These are phyloP conservation scores for Boletus sp. DNA, from an alignment of 768 basidiomycete genomes.

Conservation along the genomic window DNA sequence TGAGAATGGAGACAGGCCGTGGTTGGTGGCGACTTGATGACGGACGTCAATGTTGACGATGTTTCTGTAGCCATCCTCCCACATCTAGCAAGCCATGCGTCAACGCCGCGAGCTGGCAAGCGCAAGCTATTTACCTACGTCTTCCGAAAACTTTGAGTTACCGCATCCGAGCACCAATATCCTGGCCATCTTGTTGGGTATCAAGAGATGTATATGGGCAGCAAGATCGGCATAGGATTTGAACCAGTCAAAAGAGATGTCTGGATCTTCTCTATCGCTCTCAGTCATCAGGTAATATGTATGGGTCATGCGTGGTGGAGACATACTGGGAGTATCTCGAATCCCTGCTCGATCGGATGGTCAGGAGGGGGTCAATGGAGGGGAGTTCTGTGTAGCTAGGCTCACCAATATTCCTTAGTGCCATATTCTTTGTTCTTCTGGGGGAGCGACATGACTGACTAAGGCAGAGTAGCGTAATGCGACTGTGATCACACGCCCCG, in stretches of 20 bases:
- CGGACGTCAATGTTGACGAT: constrained; percentile 75
- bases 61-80: constrained; percentile 78
- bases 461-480: constrained; percentile 1
- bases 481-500: constrained; percentile 12
- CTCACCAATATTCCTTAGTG: constrained; percentile 67
- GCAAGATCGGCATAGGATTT: constrained; percentile 77
- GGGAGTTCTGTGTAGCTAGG: background rate
- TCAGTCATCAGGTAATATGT: constrained; percentile 5
- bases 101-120: background rate
- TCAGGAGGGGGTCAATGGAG: background rate
- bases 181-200: constrained; percentile 56
- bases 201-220: constrained; percentile 51
- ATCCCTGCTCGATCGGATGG: constrained; percentile 46
- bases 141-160: constrained; percentile 76
- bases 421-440: constrained; percentile 67
- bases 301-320: background rate
- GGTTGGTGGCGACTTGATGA: constrained; percentile 16
- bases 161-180: constrained; percentile 85
- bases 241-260: constrained; percentile 81
- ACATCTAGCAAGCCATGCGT: constrained; percentile 57
- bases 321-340: constrained; percentile 64
- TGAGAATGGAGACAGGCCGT: background rate
- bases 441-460: constrained; percentile 41
- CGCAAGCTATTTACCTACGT: constrained; percentile 41
- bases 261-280: constrained; percentile 49